Percentiles rank a stretch among this genome's conserved stretches.
phyloP scores from a whole-genome alignment of 2,329 filamentous ascomycete species.

The Ophiostoma ips region DNA sequence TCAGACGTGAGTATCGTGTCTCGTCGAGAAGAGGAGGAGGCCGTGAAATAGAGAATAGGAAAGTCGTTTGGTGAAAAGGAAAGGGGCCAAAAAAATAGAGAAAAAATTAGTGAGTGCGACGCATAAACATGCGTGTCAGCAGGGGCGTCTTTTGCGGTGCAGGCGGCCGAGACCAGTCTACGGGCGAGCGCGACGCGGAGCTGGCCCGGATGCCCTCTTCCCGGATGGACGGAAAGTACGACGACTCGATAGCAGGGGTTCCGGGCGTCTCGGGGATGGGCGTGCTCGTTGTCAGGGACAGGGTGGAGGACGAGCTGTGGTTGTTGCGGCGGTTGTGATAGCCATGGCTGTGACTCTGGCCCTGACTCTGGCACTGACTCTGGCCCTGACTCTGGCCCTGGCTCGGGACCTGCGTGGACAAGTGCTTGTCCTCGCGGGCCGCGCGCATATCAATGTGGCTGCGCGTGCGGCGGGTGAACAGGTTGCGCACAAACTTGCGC shows the following conservation, averaged over 20 bases:
- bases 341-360: too few relatives aligned
- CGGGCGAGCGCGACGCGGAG: not conserved
- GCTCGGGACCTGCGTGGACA: too few relatives aligned
- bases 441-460: conserved; percentile 2
- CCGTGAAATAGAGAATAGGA: not conserved
- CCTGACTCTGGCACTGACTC: too few relatives aligned
- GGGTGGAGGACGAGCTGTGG: conserved; percentile 6
- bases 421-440: not conserved
- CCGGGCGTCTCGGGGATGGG: not conserved
- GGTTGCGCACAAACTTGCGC: conserved; percentile 11
- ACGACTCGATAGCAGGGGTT: not conserved
- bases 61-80: not conserved
- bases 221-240: too few relatives aligned
- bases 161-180: not conserved
- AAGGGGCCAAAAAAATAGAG: not conserved
- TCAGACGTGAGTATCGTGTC: not conserved
- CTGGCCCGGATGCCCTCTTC: not conserved
- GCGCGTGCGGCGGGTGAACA: conserved; percentile 11
- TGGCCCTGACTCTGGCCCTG: too few relatives aligned
- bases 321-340: conserved; percentile 7
- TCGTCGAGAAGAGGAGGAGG: not conserved
- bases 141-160: conserved; percentile 3
- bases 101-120: conserved; percentile 9
- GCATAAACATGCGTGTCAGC: conserved; percentile 14
- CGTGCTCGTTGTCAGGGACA: conserved; percentile 1